These are phyloP conservation scores for Odontarrhena argentea DNA, from an alignment of 345 rosid species.

Conservation along the genomic window DNA sequence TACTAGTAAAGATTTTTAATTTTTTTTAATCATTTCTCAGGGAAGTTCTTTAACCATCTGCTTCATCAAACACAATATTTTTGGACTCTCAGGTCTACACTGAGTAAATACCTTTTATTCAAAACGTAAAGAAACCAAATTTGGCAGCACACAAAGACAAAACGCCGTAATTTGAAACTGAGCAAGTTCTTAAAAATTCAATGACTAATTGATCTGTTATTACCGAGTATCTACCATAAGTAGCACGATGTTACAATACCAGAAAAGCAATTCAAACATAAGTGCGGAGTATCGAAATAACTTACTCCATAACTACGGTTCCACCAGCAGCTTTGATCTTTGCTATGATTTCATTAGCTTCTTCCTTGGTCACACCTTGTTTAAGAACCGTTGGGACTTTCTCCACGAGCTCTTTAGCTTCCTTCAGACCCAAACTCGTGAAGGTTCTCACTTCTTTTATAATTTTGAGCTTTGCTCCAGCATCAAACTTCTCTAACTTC, in stretches of 20 bases:
- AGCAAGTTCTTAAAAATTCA: slow-evolving; percentile 12
- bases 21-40: no score
- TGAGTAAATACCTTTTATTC: no score
- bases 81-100: no score
- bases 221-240: slow-evolving; percentile 30
- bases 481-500: slow-evolving; percentile 43
- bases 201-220: slow-evolving; percentile 23
- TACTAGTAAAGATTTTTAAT: no score
- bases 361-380: slow-evolving; percentile 46
- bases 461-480: slow-evolving; percentile 40
- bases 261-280: slow-evolving; percentile 10
- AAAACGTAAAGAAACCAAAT: no score
- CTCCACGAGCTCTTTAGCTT: slow-evolving; percentile 47
- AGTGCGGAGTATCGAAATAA: neutral
- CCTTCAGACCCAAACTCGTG: slow-evolving; percentile 44
- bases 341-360: slow-evolving; percentile 39
- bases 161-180: slow-evolving; percentile 7
- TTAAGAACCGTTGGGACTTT: slow-evolving; percentile 38
- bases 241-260: slow-evolving; percentile 21
- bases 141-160: neutral
- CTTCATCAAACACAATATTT: no score
- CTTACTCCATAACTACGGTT: slow-evolving; percentile 43
- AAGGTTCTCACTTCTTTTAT: slow-evolving; percentile 45
- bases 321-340: slow-evolving; percentile 48
- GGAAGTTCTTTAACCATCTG: no score